Conservation (phyloP, 225 moss, liverwort and hornwort species). For the Physcomitrellopsis africana region DNA sequence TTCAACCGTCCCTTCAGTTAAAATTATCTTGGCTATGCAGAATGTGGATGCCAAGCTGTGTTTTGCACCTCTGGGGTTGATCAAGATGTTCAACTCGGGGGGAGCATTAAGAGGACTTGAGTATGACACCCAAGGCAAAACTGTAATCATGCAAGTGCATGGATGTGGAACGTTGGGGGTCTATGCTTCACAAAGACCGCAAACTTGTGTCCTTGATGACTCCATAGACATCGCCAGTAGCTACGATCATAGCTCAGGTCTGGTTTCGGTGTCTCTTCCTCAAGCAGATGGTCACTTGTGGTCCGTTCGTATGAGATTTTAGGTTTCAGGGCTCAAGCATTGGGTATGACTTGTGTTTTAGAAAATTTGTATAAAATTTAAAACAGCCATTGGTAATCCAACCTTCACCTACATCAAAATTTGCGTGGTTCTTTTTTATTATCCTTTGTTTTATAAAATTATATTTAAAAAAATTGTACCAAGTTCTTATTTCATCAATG, state of each 20-base stretch:
- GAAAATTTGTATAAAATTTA: too few species aligned
- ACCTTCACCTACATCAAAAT: too few species aligned
- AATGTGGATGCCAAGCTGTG: slow-evolving; percentile 52
- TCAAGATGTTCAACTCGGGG: slow-evolving; percentile 93
- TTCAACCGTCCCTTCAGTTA: not conserved
- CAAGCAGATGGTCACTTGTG: slow-evolving; percentile 47
- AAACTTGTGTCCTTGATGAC: slow-evolving; percentile 43
- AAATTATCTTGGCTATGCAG: slow-evolving; percentile 46
- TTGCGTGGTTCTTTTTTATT: too few species aligned
- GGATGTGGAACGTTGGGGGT: slow-evolving; percentile 83
- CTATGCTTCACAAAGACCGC: slow-evolving; percentile 65
- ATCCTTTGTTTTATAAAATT: too few species aligned
- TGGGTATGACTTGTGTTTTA: too few species aligned
- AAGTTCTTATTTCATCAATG: too few species aligned
- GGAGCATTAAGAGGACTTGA: slow-evolving; percentile 67
- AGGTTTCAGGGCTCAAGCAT: not conserved
- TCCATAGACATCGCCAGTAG: slow-evolving; percentile 27
- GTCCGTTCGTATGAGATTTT: slow-evolving; percentile 62
- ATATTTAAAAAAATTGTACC: too few species aligned
- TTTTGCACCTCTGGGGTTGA: slow-evolving; percentile 81
- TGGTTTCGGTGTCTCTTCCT: slow-evolving; percentile 60
- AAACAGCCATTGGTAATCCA: too few species aligned
- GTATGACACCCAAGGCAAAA: slow-evolving; percentile 51
- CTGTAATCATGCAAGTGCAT: slow-evolving; percentile 60
- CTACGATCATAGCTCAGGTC: slow-evolving; percentile 62